Evolutionary conservation across 257 asterid genomes (phyloP), one percentile per base, ranked within the genome.

Genomic region (Anisodus tanguticus): DNA sequence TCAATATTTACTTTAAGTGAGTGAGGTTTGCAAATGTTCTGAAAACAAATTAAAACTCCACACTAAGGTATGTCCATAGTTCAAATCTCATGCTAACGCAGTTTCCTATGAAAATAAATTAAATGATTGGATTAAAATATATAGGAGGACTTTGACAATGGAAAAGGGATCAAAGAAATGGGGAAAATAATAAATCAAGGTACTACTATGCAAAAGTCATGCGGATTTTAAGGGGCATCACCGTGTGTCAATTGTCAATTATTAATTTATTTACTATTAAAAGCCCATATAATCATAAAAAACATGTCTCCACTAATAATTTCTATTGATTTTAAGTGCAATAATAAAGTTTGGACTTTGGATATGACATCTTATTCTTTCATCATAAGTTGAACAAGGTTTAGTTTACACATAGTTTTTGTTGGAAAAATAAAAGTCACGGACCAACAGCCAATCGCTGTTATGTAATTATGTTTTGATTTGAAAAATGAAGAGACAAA

Each of bases 141-240:
- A 26, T 39, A 39, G 77, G n/a, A 68, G 31, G 53, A 16, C 43
- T 22, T 71, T 71, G 57, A 43, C 37, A 43, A 4, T 17, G 6
- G 60, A 76, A 76, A 11, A 51, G 16, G 43, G 22, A 60, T 60
- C 31, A 17, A 58, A 41, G 51, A 80, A 39, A 74, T 4, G 37
- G 2, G 37, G 17, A 19, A 19, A 67, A 83, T 83, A 71, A 31
- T 39, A 37, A 49, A 83, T 71, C 3, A 71, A 37, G 82, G 49
- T 83, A 47, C 80, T 31, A 1, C 35, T 54, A n/a, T 83, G 43
- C 70, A 54, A 55, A 71, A 41, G 72, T 83, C 82, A 55, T 80
- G 85, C 82, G 82, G 68, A 54, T 22, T 15, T 53, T 15, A 71
- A 58, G 81, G 85, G 60, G 59, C 13, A 37, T 81, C 81, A 39